Conservation (phyloP, 2,329 filamentous ascomycete genomes). For the Cytospora piceicola region DNA sequence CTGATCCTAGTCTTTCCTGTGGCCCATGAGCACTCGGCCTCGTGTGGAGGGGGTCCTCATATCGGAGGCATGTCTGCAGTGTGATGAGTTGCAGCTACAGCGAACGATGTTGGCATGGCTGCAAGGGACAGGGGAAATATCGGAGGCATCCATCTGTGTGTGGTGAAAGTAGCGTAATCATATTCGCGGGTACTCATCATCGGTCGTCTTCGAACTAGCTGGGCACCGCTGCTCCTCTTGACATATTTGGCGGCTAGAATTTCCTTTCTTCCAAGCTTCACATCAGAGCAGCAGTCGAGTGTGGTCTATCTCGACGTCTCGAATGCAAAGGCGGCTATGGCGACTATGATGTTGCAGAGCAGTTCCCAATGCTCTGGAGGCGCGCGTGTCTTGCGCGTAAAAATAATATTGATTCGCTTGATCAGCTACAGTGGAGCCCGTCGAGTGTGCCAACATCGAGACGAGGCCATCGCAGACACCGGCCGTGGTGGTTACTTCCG, state of each 20-base stretch:
- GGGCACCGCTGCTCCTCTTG: neutral
- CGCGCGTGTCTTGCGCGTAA: constrained; percentile 25
- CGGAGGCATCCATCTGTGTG: neutral
- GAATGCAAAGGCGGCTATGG: neutral
- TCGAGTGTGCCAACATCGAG: constrained; percentile 1
- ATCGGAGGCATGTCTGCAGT: constrained; percentile 6
- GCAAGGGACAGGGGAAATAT: constrained; percentile 5
- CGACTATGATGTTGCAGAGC: neutral
- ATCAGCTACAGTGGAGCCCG: constrained; percentile 4
- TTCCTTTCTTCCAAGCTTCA: neutral
- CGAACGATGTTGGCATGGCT: constrained; percentile 2
- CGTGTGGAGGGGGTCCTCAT: constrained; percentile 1
- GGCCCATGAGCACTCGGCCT: constrained; percentile 1
- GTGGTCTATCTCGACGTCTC: neutral
- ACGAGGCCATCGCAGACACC: neutral
- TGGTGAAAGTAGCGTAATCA: neutral
- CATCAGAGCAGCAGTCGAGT: neutral
- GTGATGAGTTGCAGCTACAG: constrained; percentile 7
- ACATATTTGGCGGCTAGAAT: neutral
- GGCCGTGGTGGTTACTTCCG: neutral
- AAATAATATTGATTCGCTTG: neutral
- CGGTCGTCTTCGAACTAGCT: neutral
- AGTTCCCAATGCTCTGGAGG: constrained; percentile 16
- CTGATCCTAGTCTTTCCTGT: constrained; percentile 3
- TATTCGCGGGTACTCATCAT: neutral